Base-by-base conservation (phyloP, 768 basidiomycete species). In the Leucocoprinus sp. region DNA sequence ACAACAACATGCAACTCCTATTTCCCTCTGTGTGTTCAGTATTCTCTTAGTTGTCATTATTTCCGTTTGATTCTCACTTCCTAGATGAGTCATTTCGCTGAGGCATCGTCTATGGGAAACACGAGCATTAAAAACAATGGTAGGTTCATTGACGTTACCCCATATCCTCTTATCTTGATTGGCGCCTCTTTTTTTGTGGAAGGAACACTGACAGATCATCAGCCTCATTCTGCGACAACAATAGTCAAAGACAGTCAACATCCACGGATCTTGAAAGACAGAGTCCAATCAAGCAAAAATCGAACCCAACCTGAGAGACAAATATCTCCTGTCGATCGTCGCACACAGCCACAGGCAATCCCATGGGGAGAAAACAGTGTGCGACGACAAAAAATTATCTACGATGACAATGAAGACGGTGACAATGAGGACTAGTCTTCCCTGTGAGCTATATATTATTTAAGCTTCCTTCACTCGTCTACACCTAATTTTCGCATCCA, bases 1-100 rank as follows among this genome's bases (percentile, higher is more conserved):
- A 48, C 6, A 37, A 36, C 15, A 48, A 42, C 23, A 45, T 27
- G 18, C 46, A 42, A 19, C 21, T 42, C 12, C 31, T 18, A n/a
- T 42, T 42, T 14, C 40, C 33, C 22, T 36, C 38, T 12, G 46
- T 48, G 23, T 8, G 39, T 42, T 18, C n/a, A 27, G 18, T 15
- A n/a, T 18, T 14, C 11, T 31, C 11, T 14, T 31, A 31, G 31
- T 1, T 37, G 15, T 28, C 5, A 2, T 45, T 31, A 37, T 18
- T 18, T 3, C 15, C 31, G 9, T 31, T 35, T 23, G 15, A 18
- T 3, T 11, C 14, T 24, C 45, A 17, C 17, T 36, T 44, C 12
- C 38, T 36, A 48, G 46, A 14, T 36, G 2, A 21, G 15, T 9
- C 34, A 34, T 14, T 48, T 47, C 18, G 17, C 33, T 11, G 46